Evolutionary conservation across 306 rosid genomes (phyloP).

Genomic region (Fragaria ananassa): DNA sequence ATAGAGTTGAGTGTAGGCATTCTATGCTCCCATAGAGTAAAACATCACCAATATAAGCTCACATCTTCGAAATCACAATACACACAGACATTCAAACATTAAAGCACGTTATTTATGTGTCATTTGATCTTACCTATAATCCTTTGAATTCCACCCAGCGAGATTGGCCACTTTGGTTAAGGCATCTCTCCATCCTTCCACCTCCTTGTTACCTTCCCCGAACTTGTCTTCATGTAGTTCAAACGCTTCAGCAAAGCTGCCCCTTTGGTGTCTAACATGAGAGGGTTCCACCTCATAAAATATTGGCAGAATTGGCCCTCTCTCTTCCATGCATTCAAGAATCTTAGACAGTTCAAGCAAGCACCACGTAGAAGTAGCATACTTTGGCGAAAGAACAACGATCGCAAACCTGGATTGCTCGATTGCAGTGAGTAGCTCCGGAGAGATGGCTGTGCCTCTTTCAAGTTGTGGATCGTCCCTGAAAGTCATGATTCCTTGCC

Average conservation of each 20-base stretch:
- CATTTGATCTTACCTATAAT: too few relatives aligned
- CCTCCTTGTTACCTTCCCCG: too few relatives aligned
- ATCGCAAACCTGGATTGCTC: not conserved
- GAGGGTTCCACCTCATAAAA: not conserved
- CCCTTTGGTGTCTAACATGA: constrained; percentile 19
- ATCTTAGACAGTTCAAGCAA: constrained; percentile 18
- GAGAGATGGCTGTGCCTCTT: not conserved
- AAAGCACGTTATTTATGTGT: too few relatives aligned
- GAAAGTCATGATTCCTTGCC: not conserved
- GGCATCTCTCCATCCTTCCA: too few relatives aligned
- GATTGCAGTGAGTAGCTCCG: not conserved
- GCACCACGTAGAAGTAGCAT: not conserved
- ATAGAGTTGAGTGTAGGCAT: too few relatives aligned
- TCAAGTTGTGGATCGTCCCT: not conserved
- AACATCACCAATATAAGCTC: too few relatives aligned
- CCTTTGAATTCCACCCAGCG: too few relatives aligned
- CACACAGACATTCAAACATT: too few relatives aligned
- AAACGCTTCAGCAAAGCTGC: constrained; percentile 14
- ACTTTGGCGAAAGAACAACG: not conserved
- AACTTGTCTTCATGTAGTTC: too few relatives aligned
- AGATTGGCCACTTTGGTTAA: too few relatives aligned
- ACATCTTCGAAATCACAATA: too few relatives aligned
- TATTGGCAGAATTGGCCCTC: not conserved
- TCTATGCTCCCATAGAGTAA: not conserved
- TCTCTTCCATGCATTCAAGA: not conserved